A percentile compares a stretch with the other conserved stretches of the same genome.
phyloP scores from a whole-genome alignment of 495 filamentous ascomycete species.

The Darksidea phi region DNA sequence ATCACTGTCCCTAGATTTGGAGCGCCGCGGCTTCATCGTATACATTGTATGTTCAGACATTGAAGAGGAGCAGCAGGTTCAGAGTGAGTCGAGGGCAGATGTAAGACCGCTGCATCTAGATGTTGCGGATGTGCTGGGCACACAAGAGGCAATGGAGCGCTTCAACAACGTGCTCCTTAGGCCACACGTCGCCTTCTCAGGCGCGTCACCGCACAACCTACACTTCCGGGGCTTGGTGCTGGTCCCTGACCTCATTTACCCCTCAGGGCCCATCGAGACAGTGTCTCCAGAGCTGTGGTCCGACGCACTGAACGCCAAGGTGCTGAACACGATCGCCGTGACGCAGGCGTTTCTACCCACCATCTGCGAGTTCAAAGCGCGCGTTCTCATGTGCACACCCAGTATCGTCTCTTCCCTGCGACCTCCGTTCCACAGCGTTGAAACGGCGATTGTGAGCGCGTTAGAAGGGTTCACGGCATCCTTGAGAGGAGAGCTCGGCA shows the following conservation, averaged over 20 bases:
- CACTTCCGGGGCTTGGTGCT: conserved; percentile 75
- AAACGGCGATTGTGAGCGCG: conserved; percentile 73
- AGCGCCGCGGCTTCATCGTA: conserved; percentile 89
- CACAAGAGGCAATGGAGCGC: conserved; percentile 60
- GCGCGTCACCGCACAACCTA: conserved; percentile 70
- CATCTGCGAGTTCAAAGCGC: conserved; percentile 56
- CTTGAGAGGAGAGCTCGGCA: conserved; percentile 70
- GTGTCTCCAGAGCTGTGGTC: conserved; percentile 79
- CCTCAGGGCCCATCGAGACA: conserved; percentile 74
- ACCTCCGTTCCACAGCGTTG: conserved; percentile 79
- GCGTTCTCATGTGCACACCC: conserved; percentile 77
- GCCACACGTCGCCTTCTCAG: conserved; percentile 68
- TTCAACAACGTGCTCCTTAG: conserved; percentile 68
- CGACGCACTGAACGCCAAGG: conserved; percentile 83
- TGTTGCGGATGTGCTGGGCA: conserved; percentile 57
- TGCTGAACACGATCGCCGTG: conserved; percentile 87
- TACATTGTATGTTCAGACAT: conserved; percentile 76
- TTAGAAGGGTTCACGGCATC: conserved; percentile 76
- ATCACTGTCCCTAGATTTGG: conserved; percentile 78
- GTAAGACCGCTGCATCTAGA: conserved; percentile 81
- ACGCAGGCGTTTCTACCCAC: conserved; percentile 83
- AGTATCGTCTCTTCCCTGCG: conserved; percentile 79
- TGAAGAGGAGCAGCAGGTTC: conserved; percentile 79
- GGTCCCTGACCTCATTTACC: conserved; percentile 68
- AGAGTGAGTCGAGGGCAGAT: conserved; percentile 71